A percentile compares a stretch with the other conserved stretches of the same genome.
Conservation (phyloP, 2,329 filamentous ascomycete species). For the Chaetothyriales sp. region DNA sequence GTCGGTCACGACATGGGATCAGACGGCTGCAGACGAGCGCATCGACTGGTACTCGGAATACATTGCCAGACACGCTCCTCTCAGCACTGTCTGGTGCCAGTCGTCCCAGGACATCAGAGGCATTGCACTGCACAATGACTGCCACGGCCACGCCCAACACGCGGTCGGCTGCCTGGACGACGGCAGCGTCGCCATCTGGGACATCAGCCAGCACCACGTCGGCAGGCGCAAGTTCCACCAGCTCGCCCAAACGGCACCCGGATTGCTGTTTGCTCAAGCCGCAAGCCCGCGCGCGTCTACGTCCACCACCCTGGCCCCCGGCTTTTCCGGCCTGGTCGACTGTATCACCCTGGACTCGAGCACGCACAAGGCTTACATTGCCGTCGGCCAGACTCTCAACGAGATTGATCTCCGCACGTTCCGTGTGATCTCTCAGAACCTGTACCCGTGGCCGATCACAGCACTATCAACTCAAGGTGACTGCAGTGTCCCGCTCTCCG, state of each 20-base stretch:
- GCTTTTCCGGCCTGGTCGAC: slow-evolving; percentile 49
- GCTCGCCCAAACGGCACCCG: slow-evolving; percentile 49
- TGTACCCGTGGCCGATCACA: slow-evolving; percentile 71
- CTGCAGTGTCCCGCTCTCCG: slow-evolving; percentile 57
- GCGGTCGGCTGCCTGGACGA: slow-evolving; percentile 57
- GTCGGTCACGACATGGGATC: slow-evolving; percentile 65
- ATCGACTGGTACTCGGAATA: slow-evolving; percentile 84
- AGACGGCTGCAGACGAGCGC: slow-evolving; percentile 55
- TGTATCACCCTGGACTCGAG: slow-evolving; percentile 66
- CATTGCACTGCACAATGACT: slow-evolving; percentile 26
- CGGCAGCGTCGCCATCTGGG: slow-evolving; percentile 79
- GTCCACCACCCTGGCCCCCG: slow-evolving; percentile 6
- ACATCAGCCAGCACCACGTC: slow-evolving; percentile 41
- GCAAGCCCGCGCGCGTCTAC: slow-evolving; percentile 29
- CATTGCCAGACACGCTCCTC: slow-evolving; percentile 62
- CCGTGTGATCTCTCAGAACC: slow-evolving; percentile 52
- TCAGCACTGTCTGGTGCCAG: slow-evolving; percentile 66
- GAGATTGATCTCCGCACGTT: slow-evolving; percentile 71
- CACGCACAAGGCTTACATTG: slow-evolving; percentile 60
- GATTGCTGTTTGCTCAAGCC: slow-evolving; percentile 45
- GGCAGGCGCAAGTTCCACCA: slow-evolving; percentile 47
- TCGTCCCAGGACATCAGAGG: slow-evolving; percentile 34
- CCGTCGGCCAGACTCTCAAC: slow-evolving; percentile 60
- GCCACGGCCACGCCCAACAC: slow-evolving; percentile 15
- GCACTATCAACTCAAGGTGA: slow-evolving; percentile 57